Evolutionary conservation across 129 eudicot species (phyloP).

Genomic region (Helianthus tuberosus): DNA sequence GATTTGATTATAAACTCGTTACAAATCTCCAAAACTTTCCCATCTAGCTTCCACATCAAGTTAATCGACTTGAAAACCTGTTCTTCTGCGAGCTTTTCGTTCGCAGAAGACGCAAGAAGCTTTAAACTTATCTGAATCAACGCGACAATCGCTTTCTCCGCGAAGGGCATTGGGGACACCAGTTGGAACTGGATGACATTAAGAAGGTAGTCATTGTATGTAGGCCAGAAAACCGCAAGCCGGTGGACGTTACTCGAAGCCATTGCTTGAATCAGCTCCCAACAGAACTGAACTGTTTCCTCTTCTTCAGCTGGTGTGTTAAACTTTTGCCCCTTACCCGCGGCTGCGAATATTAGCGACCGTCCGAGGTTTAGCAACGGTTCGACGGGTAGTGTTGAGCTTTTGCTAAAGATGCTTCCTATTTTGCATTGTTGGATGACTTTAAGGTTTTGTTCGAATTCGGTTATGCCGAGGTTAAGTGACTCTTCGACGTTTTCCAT

Average conservation of each 20-base stretch:
- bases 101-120: conserved; percentile 46
- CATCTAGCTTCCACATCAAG: conserved; percentile 80
- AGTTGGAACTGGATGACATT: conserved; percentile 69
- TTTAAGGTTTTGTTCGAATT: conserved; percentile 83
- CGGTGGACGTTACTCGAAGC: conserved; percentile 54
- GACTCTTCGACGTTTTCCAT: conserved; percentile 84
- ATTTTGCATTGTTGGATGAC: conserved; percentile 86
- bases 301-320: conserved; percentile 88
- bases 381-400: conserved; percentile 63
- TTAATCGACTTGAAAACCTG: conserved; percentile 74
- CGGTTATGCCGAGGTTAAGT: conserved; percentile 64
- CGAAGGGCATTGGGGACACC: conserved; percentile 80
- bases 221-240: conserved; percentile 67
- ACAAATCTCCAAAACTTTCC: conserved; percentile 81
- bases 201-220: conserved; percentile 63
- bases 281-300: conserved; percentile 84
- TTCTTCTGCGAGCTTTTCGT: conserved; percentile 65
- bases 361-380: conserved; percentile 79
- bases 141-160: conserved; percentile 70
- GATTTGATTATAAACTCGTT: conserved; percentile 58
- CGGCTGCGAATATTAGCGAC: conserved; percentile 72
- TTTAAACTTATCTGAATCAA: conserved; percentile 55
- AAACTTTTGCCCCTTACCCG: conserved; percentile 93
- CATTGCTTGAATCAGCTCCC: conserved; percentile 70
- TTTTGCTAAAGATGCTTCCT: conserved; percentile 67